phyloP scores from a whole-genome alignment of 2,329 filamentous ascomycete species.

The Talaromyces sp. region DNA sequence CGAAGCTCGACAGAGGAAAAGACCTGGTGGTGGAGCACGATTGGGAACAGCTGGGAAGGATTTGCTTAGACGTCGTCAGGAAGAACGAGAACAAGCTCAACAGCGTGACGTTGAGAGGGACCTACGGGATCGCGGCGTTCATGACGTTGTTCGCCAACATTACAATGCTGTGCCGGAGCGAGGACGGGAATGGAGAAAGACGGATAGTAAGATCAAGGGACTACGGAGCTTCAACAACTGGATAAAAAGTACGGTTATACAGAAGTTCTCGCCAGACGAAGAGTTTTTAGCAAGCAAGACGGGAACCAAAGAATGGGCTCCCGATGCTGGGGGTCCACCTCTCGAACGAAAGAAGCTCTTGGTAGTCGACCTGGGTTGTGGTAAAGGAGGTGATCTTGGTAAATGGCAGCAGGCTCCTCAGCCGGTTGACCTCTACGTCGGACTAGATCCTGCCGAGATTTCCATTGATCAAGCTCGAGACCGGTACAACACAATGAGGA shows the following conservation, averaged over 20 bases:
- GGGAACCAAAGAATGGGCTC: slow-evolving; percentile 47
- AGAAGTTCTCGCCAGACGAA: slow-evolving; percentile 87
- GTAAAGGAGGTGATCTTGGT: slow-evolving; percentile 90
- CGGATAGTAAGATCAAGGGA: slow-evolving; percentile 92
- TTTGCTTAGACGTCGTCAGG: slow-evolving; percentile 43
- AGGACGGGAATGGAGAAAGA: slow-evolving; percentile 90
- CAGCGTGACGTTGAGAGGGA: slow-evolving; percentile 38
- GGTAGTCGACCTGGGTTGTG: slow-evolving; percentile 91
- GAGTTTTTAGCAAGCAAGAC: slow-evolving; percentile 59
- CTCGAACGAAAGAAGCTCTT: slow-evolving; percentile 60
- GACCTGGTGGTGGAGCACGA: slow-evolving; percentile 48
- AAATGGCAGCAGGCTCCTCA: slow-evolving; percentile 98
- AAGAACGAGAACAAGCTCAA: slow-evolving; percentile 45
- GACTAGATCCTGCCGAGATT: slow-evolving; percentile 86
- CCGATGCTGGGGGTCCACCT: slow-evolving; percentile 35
- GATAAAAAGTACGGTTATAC: slow-evolving; percentile 96
- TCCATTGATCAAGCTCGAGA: slow-evolving; percentile 88
- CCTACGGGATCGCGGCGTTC: slow-evolving; percentile 57
- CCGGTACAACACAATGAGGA: slow-evolving; percentile 72
- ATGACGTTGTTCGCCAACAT: slow-evolving; percentile 86
- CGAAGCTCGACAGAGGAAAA: slow-evolving; percentile 44
- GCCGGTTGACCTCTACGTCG: slow-evolving; percentile 86
- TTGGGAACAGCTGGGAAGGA: slow-evolving; percentile 40
- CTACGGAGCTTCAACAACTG: slow-evolving; percentile 96
- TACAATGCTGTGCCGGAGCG: slow-evolving; percentile 96